Base-by-base conservation (phyloP, 192 early-diverging fungal genomes). In the Gamsiella multidivaricata region DNA sequence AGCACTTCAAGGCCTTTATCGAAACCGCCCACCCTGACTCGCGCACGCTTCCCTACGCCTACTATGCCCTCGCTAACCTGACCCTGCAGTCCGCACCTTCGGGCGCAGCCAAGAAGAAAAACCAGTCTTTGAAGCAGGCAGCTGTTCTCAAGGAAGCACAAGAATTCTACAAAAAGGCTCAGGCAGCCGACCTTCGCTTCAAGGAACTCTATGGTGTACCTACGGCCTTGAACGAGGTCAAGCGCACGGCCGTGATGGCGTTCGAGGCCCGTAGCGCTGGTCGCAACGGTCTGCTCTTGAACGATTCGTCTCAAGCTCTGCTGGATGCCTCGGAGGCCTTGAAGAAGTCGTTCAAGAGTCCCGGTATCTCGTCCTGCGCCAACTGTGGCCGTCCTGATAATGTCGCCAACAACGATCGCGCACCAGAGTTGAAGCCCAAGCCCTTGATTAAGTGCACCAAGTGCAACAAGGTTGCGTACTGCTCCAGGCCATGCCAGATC, bases 401-500 rank as follows among this genome's bases (percentile, higher is more conserved):
- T 68, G 60, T 78, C 33, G 74, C 74, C 20, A 78, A 78, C 54
- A 66, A 69, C 32, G 81, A 29, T 15, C 62, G 42, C 55, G 70
- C 58, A 17, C 63, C 39, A 43, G 83, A 62, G 57, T 61, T 69
- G 59, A 79, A 50, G 54, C 76, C 75, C 36, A 76, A 83, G 54
- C 65, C 85, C 20, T 60, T 89, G 37, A 59, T 89, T 51, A 69
- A 79, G 59, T 89, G 88, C 65, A 66, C 70, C 52, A 84, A 79
- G 26, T 89, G 88, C 71, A 80, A 57, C 46, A 73, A 75, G 33
- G 83, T 83, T 22, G 85, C 85, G 53, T 89, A 89, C 59, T 89
- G 88, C 54, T 84, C 83, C 17, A 68, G 82, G 64, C 86, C 87
- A 37, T 89, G 88, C 61, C 88, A 89, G 53, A 86, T 83, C 43